Evolutionary conservation across 2,329 filamentous ascomycete species (phyloP).

Genomic region (Neodidymelliopsis sp.): DNA sequence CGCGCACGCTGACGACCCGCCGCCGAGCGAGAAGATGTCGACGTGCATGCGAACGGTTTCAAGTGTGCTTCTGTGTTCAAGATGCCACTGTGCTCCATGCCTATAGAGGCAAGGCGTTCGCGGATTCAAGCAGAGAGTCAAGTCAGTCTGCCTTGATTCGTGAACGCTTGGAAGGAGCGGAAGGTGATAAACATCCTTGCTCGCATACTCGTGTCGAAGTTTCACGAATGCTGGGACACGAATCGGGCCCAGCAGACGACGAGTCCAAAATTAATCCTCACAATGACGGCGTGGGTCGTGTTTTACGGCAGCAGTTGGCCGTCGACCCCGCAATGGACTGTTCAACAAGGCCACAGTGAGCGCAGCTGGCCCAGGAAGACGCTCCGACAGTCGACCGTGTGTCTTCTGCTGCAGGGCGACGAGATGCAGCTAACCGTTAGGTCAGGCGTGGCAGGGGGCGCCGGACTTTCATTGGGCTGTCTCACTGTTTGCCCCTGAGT

Average conservation of each 20-base stretch:
- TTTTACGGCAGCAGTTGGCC: not conserved
- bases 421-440: conserved; percentile 21
- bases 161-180: conserved; percentile 27
- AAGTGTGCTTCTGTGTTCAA: conserved; percentile 9
- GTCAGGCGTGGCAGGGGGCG: conserved; percentile 22
- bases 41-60: conserved; percentile 18
- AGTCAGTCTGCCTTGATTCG: conserved; percentile 32
- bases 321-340: not conserved
- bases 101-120: conserved; percentile 15
- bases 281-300: not conserved
- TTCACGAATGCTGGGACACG: conserved; percentile 24
- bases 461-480: conserved; percentile 26
- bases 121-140: conserved; percentile 19
- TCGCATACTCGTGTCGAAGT: conserved; percentile 27
- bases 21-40: conserved; percentile 8
- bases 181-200: conserved; percentile 34
- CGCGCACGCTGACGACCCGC: conserved; percentile 10
- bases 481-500: conserved; percentile 33
- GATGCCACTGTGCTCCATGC: conserved; percentile 22
- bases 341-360: conserved; percentile 1
- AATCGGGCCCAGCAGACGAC: conserved; percentile 6
- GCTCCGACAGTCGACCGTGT: conserved; percentile 9
- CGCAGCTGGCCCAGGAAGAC: conserved; percentile 10
- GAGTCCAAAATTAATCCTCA: not conserved
- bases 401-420: conserved; percentile 31